These are phyloP conservation scores for Scedosporium aurantiacum DNA, from an alignment of 2,329 filamentous ascomycete genomes.

Conservation along the genomic window DNA sequence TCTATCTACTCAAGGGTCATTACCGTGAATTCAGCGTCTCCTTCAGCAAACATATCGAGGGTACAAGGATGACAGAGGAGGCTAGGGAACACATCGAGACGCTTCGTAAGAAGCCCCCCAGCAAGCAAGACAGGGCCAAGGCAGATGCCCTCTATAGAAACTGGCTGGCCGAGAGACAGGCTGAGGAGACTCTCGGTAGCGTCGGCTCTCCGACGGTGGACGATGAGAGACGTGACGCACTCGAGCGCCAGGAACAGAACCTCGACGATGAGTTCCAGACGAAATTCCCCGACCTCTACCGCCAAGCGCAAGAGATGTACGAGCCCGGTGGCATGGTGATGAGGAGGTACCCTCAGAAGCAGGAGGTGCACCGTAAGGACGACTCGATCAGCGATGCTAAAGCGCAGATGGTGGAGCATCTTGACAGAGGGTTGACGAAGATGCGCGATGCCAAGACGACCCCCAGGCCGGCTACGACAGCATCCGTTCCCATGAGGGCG, in stretches of 20 bases:
- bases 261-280: constrained; percentile 38
- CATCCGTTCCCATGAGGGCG: neutral
- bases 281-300: constrained; percentile 33
- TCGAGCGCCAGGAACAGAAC: constrained; percentile 33
- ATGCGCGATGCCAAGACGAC: constrained; percentile 20
- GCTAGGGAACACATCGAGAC: constrained; percentile 24
- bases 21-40: constrained; percentile 43
- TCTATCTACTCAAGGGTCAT: constrained; percentile 44
- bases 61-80: constrained; percentile 27
- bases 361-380: constrained; percentile 12
- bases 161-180: constrained; percentile 32
- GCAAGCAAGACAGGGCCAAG: constrained; percentile 16
- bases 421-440: constrained; percentile 34
- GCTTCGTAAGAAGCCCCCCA: constrained; percentile 21
- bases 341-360: neutral
- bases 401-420: constrained; percentile 35
- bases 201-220: neutral
- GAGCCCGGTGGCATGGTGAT: constrained; percentile 9
- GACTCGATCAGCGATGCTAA: constrained; percentile 27
- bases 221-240: constrained; percentile 26
- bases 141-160: constrained; percentile 29
- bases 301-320: constrained; percentile 28
- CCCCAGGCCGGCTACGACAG: neutral
- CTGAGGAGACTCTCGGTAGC: constrained; percentile 24
- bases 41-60: constrained; percentile 39